These are phyloP conservation scores for Rubus idaeus DNA, from an alignment of 306 rosid species.

Conservation along the genomic window DNA sequence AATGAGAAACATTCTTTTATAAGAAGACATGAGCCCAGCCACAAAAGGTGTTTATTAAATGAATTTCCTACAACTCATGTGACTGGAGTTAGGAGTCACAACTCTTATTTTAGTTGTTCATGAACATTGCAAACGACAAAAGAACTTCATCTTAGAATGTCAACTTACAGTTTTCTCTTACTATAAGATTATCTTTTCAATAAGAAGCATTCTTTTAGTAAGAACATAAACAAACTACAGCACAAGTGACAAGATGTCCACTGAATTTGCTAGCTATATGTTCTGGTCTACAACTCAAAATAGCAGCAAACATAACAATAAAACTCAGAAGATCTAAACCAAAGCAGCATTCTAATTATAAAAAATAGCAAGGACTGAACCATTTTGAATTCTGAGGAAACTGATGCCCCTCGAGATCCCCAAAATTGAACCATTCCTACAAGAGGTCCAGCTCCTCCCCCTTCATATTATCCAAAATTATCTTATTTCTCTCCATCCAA, in stretches of 20 bases:
- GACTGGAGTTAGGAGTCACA: neutral
- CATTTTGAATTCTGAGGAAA: neutral
- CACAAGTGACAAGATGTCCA: neutral
- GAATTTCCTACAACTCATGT: neutral
- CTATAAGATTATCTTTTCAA: neutral
- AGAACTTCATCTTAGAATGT: neutral
- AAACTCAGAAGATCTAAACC: neutral
- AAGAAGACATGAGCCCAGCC: neutral
- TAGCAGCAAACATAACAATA: neutral
- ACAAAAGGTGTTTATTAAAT: neutral
- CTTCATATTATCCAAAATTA: neutral
- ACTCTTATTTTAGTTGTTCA: neutral
- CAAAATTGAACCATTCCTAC: neutral
- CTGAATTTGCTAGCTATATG: neutral
- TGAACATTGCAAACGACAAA: neutral
- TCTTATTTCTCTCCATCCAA: neutral
- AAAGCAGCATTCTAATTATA: neutral
- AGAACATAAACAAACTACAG: neutral
- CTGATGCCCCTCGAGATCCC: neutral
- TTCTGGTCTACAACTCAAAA: neutral
- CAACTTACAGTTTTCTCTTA: neutral
- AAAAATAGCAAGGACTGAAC: too few relatives aligned
- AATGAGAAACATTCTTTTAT: neutral
- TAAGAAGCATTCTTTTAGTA: neutral
- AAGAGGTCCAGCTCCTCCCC: neutral